Evolutionary conservation across 78 protist species (phyloP), one percentile per base, ranked within the genome.

Genomic region (Pigoraptor vietnamica): DNA sequence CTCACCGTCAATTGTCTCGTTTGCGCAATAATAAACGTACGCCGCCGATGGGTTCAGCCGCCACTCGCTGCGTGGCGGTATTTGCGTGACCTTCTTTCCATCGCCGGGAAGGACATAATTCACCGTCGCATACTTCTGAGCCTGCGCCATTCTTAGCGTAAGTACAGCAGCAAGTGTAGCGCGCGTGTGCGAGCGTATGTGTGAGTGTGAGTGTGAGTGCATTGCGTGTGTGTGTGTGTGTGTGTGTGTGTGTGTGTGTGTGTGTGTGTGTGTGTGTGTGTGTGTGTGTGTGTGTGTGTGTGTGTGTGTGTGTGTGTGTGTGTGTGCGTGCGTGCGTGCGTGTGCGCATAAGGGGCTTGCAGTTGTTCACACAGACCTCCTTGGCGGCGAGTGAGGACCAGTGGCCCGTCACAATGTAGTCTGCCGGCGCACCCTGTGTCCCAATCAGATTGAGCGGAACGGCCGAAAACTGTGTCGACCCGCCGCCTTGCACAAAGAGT

Each of bases 401-500:
- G 32, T 89, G 9, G 33, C 99, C 99, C 86, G 99, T 97, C 89
- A 96, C 95, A 0, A 98, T 40, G 93, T 96, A 98, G 92, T 97
- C 98, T 1, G 95, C 98, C 6, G 33, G 36, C 35, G 89, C 89
- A 1, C 81, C 86, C 39, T 39, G 48, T 29, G 32, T 93, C 1
- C 94, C 93, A 24, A 95, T 40, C 33, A 98, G 92, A 89, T 99
- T 99, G 90, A 99, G 38, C 6, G 99, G 99, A 25, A 99, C 93
- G 39, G 97, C 96, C 29, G 99, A 92, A 90, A 98, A 99, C 89
- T 96, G 96, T 1, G 91, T 84, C 14, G 96, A 92, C 34, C 98
- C 99, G 25, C 99, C 99, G 29, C 99, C 99, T 38, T 98, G 98
- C 32, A 99, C 88, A 92, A 97, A 98, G 90, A 99, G 94, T 25